Conservation (phyloP, 2,329 filamentous ascomycete species). For the Tothia fuscella region DNA sequence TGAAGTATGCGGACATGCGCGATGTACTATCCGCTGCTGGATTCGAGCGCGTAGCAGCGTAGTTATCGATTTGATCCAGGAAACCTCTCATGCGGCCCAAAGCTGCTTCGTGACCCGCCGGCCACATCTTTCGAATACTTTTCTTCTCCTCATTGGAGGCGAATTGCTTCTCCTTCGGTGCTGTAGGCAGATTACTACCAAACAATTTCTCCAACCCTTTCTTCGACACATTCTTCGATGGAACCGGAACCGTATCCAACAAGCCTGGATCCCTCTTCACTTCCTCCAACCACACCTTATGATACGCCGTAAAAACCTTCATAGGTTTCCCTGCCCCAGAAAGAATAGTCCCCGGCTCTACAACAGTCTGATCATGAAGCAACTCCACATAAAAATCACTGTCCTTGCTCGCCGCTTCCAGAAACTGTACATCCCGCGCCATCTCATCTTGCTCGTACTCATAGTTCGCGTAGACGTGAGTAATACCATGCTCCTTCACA, state of each 20-base stretch:
- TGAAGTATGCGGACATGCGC: constrained; percentile 33
- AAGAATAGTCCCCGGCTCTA: constrained; percentile 32
- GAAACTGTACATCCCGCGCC: constrained; percentile 32
- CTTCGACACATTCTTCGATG: constrained; percentile 25
- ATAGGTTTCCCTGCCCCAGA: constrained; percentile 33
- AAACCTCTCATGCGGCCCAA: constrained; percentile 29
- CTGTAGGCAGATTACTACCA: constrained; percentile 20
- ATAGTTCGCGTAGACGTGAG: constrained; percentile 36
- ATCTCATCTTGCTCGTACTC: constrained; percentile 37
- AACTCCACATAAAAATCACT: constrained; percentile 30
- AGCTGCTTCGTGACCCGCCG: constrained; percentile 31
- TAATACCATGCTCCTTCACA: constrained; percentile 31
- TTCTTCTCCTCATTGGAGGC: constrained; percentile 25
- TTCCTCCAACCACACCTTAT: constrained; percentile 33
- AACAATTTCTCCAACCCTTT: constrained; percentile 23
- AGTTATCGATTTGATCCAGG: constrained; percentile 27
- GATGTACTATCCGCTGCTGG: constrained; percentile 31
- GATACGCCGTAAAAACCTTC: constrained; percentile 42
- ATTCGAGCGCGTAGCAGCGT: constrained; percentile 30
- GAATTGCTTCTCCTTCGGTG: constrained; percentile 31
- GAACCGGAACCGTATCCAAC: constrained; percentile 30
- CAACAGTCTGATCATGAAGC: constrained; percentile 37
- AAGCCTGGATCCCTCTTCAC: constrained; percentile 31
- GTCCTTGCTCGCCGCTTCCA: constrained; percentile 23
- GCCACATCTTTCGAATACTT: constrained; percentile 33